These are phyloP conservation scores for Neoascochyta sp. DNA, from an alignment of 2,329 filamentous ascomycete genomes.

Conservation along the genomic window DNA sequence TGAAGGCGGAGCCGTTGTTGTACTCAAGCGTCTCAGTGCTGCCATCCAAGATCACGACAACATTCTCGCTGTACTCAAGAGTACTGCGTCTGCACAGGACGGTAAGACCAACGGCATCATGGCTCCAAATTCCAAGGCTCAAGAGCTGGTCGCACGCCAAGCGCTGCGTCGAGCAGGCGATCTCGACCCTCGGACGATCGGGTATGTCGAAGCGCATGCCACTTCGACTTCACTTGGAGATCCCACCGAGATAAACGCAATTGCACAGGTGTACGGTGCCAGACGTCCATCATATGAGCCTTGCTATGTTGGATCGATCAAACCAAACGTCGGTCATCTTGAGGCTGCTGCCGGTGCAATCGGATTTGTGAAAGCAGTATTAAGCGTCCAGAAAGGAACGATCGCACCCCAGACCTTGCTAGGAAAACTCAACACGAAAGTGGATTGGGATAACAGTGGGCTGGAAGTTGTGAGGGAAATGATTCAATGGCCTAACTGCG, in stretches of 20 bases:
- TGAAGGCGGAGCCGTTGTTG: slow-evolving; percentile 29
- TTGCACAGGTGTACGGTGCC: slow-evolving; percentile 9
- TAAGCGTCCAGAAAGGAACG: slow-evolving; percentile 38
- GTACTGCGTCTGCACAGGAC: slow-evolving; percentile 30
- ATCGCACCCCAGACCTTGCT: slow-evolving; percentile 25
- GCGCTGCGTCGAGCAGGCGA: slow-evolving; percentile 5
- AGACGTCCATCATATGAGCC: slow-evolving; percentile 3
- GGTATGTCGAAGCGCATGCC: slow-evolving; percentile 28
- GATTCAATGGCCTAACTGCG: slow-evolving; percentile 18
- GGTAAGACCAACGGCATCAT: slow-evolving; percentile 37
- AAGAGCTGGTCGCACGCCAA: slow-evolving; percentile 24
- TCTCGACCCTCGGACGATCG: slow-evolving; percentile 7
- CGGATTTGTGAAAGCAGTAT: slow-evolving; percentile 37
- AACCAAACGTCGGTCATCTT: slow-evolving; percentile 43
- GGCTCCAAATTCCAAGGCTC: slow-evolving; percentile 33
- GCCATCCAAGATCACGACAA: slow-evolving; percentile 28
- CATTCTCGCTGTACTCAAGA: slow-evolving; percentile 29
- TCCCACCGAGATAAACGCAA: slow-evolving; percentile 18
- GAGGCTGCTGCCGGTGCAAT: slow-evolving; percentile 40
- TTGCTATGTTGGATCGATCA: slow-evolving; percentile 13
- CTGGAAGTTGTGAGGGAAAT: slow-evolving; percentile 6
- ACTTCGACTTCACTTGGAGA: slow-evolving; percentile 56
- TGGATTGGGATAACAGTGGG: slow-evolving; percentile 22
- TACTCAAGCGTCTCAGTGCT: slow-evolving; percentile 27
- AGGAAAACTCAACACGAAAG: slow-evolving; percentile 30